These are phyloP conservation scores for Paracamarosporium sp. DNA, from an alignment of 2,329 filamentous ascomycete species.

Conservation along the genomic window DNA sequence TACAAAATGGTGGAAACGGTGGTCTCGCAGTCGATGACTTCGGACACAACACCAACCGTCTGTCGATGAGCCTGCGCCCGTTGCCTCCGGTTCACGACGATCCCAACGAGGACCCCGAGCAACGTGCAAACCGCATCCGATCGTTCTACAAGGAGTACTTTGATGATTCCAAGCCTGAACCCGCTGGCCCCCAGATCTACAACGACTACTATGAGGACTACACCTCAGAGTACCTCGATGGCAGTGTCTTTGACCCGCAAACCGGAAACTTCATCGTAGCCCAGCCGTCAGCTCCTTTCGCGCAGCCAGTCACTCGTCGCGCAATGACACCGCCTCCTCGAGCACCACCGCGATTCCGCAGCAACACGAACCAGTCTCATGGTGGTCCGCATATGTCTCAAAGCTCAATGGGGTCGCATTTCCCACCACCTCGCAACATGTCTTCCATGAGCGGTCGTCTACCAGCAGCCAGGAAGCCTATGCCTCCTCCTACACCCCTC, in stretches of 20 bases:
- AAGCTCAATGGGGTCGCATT: slow-evolving; percentile 55
- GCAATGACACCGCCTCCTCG: slow-evolving; percentile 94
- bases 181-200: slow-evolving; percentile 39
- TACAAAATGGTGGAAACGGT: slow-evolving; percentile 1
- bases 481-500: slow-evolving; percentile 77
- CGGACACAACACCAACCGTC: slow-evolving; percentile 53
- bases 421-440: slow-evolving; percentile 47
- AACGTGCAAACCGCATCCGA: slow-evolving; percentile 92
- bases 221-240: slow-evolving; percentile 72
- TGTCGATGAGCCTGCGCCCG: slow-evolving; percentile 75
- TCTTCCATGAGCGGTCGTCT: slow-evolving; percentile 49
- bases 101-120: slow-evolving; percentile 87
- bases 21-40: slow-evolving; percentile 40
- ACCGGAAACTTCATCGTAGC: slow-evolving; percentile 68
- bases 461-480: slow-evolving; percentile 58
- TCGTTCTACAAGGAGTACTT: slow-evolving; percentile 99
- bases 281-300: slow-evolving; percentile 66
- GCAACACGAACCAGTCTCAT: slow-evolving; percentile 35
- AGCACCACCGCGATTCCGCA: slow-evolving; percentile 63
- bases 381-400: slow-evolving; percentile 54
- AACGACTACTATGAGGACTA: slow-evolving; percentile 77
- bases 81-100: slow-evolving; percentile 75
- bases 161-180: slow-evolving; percentile 73
- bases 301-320: slow-evolving; percentile 83
- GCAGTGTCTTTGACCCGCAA: slow-evolving; percentile 61